Base-by-base conservation (phyloP, 257 asterid genomes). In the Ilex aquifolium region DNA sequence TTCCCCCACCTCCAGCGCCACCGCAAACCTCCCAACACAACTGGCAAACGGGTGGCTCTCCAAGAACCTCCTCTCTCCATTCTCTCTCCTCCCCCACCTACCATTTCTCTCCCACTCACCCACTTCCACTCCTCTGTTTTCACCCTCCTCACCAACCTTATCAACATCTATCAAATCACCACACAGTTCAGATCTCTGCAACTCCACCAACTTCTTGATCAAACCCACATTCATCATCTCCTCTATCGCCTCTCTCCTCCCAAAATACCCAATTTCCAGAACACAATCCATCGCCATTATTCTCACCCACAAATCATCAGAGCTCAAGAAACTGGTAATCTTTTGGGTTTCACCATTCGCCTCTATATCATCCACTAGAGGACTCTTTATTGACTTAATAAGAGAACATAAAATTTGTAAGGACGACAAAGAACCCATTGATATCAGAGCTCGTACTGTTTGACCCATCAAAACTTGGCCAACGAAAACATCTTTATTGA, bases 401-500 rank as follows among this genome's bases (percentile, higher is more conserved):
- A 88, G 62, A 0, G 82, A 64, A 6, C 71, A 65, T 1, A 88
- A 60, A 2, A 85, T 80, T 31, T 83, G 82, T 51, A 88, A 32
- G 2, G 88, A 80, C 53, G 80, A 71, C 3, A 75, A 27, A 0
- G 91, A 70, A 13, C 71, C 77, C 86, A 85, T 83, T 0, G 79
- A 76, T 0, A 77, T 73, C 15, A 88, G 56, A 7, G 81, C 76
- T 11, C 70, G 76, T 31, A 88, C 82, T 27, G 70, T 77, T 44
- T 74, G 77, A 7, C 96, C 89, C 3, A 65, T 65, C 4, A 82
- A 54, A 2, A 88, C 62, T 31, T 84, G 83, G 30, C 88, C 95
- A 2, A 85, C 94, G 39, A 88, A 88, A 6, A 88, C 96, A 27
- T 88, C 91, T 62, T 80, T 85, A 76, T 88, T 88, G 83, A 78